A percentile compares a stretch with the other conserved stretches of the same genome.
Conservation (phyloP, 2,329 filamentous ascomycete genomes). For the Ascochyta fabae region DNA sequence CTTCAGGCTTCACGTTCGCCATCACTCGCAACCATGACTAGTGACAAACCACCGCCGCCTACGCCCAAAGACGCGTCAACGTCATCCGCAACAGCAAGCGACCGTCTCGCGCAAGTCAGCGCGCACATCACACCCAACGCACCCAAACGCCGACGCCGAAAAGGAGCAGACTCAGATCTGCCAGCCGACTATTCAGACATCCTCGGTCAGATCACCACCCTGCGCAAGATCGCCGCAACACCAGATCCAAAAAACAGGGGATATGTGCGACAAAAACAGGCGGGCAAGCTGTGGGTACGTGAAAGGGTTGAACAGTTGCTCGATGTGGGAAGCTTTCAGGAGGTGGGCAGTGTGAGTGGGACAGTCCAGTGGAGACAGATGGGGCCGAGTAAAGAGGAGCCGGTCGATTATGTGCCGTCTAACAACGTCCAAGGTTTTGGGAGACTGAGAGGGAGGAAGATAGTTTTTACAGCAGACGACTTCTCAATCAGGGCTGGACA, state of each 20-base stretch:
- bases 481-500: constrained; percentile 69
- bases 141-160: constrained; percentile 46
- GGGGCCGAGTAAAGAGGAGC: constrained; percentile 54
- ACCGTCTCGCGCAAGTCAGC: constrained; percentile 57
- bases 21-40: constrained; percentile 28
- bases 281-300: constrained; percentile 70
- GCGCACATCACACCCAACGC: constrained; percentile 51
- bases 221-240: constrained; percentile 61
- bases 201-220: constrained; percentile 60
- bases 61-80: constrained; percentile 26
- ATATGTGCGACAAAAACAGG: constrained; percentile 67
- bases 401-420: constrained; percentile 61
- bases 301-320: constrained; percentile 66
- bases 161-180: constrained; percentile 50
- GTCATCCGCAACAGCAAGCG: constrained; percentile 42
- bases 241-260: constrained; percentile 62
- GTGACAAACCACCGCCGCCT: constrained; percentile 23
- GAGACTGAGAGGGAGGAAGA: constrained; percentile 58
- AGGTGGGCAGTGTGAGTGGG: constrained; percentile 67
- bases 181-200: constrained; percentile 69
- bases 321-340: constrained; percentile 62
- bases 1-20: neutral
- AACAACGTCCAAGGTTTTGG: constrained; percentile 70
- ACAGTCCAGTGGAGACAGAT: constrained; percentile 64
- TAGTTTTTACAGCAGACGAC: constrained; percentile 69